A percentile compares a stretch with the other conserved stretches of the same genome.
Conservation (phyloP, 2,329 filamentous ascomycete species). For the Trichoderma aggressivum region DNA sequence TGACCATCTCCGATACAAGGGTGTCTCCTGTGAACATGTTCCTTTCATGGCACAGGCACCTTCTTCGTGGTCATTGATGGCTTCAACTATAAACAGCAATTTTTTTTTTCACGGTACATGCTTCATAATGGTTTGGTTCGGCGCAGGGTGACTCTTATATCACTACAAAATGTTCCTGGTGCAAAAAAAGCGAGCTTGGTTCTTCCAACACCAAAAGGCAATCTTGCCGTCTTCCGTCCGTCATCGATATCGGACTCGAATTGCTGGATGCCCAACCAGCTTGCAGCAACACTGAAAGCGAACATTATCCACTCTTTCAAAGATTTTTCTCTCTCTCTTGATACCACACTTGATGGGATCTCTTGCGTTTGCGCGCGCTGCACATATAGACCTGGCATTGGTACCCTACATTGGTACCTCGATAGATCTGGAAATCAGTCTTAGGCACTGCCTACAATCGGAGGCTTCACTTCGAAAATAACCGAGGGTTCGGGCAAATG, state of each 20-base stretch:
- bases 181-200: neutral
- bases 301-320: constrained; percentile 11
- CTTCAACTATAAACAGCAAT: constrained; percentile 14
- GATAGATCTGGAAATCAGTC: constrained; percentile 20
- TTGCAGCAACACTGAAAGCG: neutral
- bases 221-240: neutral
- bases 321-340: constrained; percentile 2
- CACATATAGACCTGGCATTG: constrained; percentile 22
- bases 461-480: neutral
- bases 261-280: neutral
- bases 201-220: neutral
- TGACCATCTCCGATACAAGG: neutral
- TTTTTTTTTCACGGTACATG: constrained; percentile 25
- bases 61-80: constrained; percentile 1
- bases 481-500: neutral
- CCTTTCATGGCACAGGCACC: constrained; percentile 1
- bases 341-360: constrained; percentile 15
- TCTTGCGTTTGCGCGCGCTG: constrained; percentile 16
- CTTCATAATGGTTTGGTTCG: constrained; percentile 36
- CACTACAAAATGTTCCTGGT: constrained; percentile 14
- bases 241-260: neutral
- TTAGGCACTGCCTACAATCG: constrained; percentile 13
- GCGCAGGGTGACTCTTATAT: constrained; percentile 26
- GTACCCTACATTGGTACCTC: constrained; percentile 17
- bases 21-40: neutral